Evolutionary conservation across 495 filamentous ascomycete species (phyloP), one percentile per base, ranked within the genome.

Genomic region (Amniculicola lignicola): DNA sequence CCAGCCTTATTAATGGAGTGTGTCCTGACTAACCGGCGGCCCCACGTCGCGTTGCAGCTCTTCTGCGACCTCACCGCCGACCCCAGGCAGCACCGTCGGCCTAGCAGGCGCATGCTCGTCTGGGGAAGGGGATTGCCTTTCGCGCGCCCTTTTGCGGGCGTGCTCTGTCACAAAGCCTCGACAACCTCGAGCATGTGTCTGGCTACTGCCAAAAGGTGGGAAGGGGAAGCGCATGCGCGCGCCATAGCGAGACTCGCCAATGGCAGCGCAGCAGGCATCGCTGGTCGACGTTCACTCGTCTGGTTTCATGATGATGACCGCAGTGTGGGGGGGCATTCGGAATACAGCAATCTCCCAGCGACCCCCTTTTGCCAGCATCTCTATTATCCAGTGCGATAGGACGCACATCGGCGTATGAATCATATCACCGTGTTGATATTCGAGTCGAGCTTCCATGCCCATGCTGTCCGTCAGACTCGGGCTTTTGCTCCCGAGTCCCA

Each of bases 381-480:
- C n/a, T n/a, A n/a, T n/a, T n/a, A n/a, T n/a, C n/a, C n/a, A n/a
- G n/a, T n/a, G n/a, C 33, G 6, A 39, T 51, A 39, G 47, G 33
- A n/a, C n/a, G n/a, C n/a, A n/a, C n/a, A n/a, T n/a, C n/a, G n/a
- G n/a, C n/a, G n/a, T n/a, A n/a, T n/a, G n/a, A n/a, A n/a, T n/a
- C n/a, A n/a, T n/a, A n/a, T n/a, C n/a, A n/a, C n/a, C n/a, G n/a
- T n/a, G n/a, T n/a, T n/a, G n/a, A n/a, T n/a, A n/a, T n/a, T n/a
- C n/a, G n/a, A n/a, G 19, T 38, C 45, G 28, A 52, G 22, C 39
- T 63, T 57, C 16, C 19, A 54, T 48, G 24, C 19, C 35, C 23
- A 43, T 59, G 44, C 51, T 59, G 49, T 31, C 54, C 51, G 60
- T 63, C 47, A 63, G 43, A 59, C 60, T 63, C 60, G 60, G 60